phyloP scores from a whole-genome alignment of 768 basidiomycete genomes.

The Wakefieldia striispora region DNA sequence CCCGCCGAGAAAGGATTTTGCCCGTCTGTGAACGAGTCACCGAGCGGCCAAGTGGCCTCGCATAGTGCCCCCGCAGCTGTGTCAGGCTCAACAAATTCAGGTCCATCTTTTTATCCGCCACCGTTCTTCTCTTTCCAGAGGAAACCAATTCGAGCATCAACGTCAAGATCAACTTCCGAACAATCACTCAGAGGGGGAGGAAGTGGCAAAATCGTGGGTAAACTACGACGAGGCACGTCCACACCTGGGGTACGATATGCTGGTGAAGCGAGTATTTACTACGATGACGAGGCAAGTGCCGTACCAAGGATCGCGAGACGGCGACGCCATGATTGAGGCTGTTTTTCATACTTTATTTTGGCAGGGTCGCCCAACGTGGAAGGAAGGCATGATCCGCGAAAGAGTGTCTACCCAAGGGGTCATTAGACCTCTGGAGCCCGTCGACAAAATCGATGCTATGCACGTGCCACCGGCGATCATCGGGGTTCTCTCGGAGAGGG shows the following conservation, averaged over 20 bases:
- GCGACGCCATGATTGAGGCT: neutral
- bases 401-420: conserved; percentile 79
- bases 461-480: conserved; percentile 62
- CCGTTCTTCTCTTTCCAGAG: conserved; percentile 13
- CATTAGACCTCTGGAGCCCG: conserved; percentile 79
- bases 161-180: conserved; percentile 19
- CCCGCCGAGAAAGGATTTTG: conserved; percentile 1
- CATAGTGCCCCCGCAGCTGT: neutral
- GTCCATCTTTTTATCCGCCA: conserved; percentile 12
- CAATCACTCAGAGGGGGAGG: conserved; percentile 1
- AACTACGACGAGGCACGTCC: conserved; percentile 17
- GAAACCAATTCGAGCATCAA: conserved; percentile 11
- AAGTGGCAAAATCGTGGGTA: conserved; percentile 15
- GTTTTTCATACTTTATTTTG: neutral
- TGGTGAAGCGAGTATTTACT: conserved; percentile 63
- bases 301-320: neutral
- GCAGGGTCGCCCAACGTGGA: conserved; percentile 38
- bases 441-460: conserved; percentile 63
- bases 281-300: conserved; percentile 42
- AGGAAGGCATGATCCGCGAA: conserved; percentile 83
- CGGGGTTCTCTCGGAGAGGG: conserved; percentile 72
- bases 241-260: conserved; percentile 38
- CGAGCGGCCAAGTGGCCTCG: neutral
- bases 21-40: neutral
- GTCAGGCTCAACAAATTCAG: neutral